Conservation (phyloP, 164 flowering plant genomes). For the Vitis rotundifolia region DNA sequence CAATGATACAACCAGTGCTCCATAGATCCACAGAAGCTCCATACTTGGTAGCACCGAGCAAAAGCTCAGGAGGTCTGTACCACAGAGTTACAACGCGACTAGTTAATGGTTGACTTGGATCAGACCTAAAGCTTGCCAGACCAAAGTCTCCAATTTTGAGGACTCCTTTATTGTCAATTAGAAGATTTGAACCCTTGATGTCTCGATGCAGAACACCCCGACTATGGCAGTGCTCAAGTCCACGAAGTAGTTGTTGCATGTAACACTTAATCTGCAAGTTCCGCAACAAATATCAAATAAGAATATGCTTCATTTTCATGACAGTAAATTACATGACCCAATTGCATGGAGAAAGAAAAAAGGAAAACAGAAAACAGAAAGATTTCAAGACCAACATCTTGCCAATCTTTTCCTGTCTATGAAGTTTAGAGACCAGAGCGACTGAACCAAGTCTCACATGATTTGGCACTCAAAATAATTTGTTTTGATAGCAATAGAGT, state of each 20-base stretch:
- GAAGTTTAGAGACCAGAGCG: too few species aligned
- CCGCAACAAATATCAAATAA: neutral
- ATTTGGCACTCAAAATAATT: neutral
- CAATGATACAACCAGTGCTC: slow-evolving; percentile 63
- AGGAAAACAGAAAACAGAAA: neutral
- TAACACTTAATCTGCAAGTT: slow-evolving; percentile 59
- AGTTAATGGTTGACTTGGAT: slow-evolving; percentile 48
- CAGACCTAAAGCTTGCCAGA: slow-evolving; percentile 45
- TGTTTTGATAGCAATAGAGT: neutral
- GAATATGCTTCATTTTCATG: neutral
- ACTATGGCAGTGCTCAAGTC: slow-evolving; percentile 61
- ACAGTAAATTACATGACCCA: neutral
- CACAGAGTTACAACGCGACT: slow-evolving; percentile 71
- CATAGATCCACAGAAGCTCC: slow-evolving; percentile 59
- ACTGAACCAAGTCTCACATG: neutral
- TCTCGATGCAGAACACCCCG: slow-evolving; percentile 65
- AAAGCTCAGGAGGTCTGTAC: slow-evolving; percentile 72
- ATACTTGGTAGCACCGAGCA: slow-evolving; percentile 61
- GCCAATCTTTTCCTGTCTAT: neutral
- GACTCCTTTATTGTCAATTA: slow-evolving; percentile 48
- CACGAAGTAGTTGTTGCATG: slow-evolving; percentile 52
- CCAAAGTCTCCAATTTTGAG: slow-evolving; percentile 69
- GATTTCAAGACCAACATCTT: neutral
- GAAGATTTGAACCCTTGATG: slow-evolving; percentile 65
- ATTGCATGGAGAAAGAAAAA: neutral